Conservation (phyloP, 2,329 filamentous ascomycete species). For the Beauveria pseudobassiana region DNA sequence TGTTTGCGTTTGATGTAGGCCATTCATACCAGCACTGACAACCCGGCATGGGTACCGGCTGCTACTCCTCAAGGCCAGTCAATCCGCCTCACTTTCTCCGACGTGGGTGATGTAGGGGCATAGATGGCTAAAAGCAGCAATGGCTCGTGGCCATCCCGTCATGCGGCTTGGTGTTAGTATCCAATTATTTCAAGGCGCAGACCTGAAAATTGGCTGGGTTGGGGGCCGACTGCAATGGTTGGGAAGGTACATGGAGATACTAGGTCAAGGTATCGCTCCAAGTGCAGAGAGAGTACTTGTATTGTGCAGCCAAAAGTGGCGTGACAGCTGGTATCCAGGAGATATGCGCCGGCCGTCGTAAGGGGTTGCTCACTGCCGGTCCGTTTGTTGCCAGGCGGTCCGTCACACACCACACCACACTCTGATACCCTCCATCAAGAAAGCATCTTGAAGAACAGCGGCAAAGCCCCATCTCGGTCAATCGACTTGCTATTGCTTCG, state of each 20-base stretch:
- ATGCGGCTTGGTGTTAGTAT: not conserved
- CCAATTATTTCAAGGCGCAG: not conserved
- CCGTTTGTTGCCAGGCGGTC: not conserved
- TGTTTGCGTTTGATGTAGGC: not conserved
- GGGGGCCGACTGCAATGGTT: not conserved
- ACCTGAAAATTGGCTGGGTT: not conserved
- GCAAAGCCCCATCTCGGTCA: not conserved
- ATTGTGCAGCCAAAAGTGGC: conserved; percentile 1
- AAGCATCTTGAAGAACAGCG: not conserved
- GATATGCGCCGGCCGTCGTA: not conserved
- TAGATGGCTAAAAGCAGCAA: not conserved
- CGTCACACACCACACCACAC: conserved; percentile 4
- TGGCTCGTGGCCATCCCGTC: not conserved
- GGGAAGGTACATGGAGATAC: conserved; percentile 7
- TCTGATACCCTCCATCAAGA: not conserved
- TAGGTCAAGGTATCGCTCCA: not conserved
- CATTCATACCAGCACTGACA: not conserved
- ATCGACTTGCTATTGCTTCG: not conserved
- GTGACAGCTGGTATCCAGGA: conserved; percentile 1
- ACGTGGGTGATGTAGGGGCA: not conserved
- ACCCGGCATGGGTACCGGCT: not conserved
- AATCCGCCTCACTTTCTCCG: not conserved
- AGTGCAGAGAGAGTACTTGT: not conserved
- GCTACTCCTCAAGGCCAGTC: not conserved
- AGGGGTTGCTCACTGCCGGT: conserved; percentile 1